Evolutionary conservation across 345 rosid species (phyloP), one percentile per base, ranked within the genome.

Genomic region (Populus tremula): DNA sequence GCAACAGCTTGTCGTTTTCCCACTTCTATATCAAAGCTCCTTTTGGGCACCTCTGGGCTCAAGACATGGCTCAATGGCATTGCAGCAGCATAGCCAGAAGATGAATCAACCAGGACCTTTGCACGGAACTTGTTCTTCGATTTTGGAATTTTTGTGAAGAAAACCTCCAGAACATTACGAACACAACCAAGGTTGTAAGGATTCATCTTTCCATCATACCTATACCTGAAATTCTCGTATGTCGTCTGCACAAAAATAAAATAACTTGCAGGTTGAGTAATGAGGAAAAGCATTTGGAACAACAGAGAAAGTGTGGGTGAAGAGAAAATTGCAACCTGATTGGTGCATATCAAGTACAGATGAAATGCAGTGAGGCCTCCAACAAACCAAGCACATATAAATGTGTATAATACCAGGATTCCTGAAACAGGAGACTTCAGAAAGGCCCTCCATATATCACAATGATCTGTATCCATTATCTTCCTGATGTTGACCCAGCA

Each of bases 361-460:
- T 96, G 98, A 83, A 96, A 96, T 39, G 90, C 72, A 9, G 93
- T 90, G 81, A 96, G 91, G 59, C 99, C 99, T 67, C 99, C 99
- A 71, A 96, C 97, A 67, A 96, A 96, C 92, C 97, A 93, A 74
- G 87, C 87, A 16, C 80, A 84, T 75, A 91, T 70, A 78, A 90
- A 93, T 0, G 96, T 91, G 76, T 93, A 96, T 7, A 90, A 23
- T 77, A 96, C 90, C 76, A 96, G 89, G 80, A 90, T 77, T 71
- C 87, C 94, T 39, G 99, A 91, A 66, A 89, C 90, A 5, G 96
- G 94, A 67, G 97, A 88, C 85, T 84, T 90, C 76, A 82, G 53
- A 56, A 92, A 81, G 50, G 98, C 96, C 43, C 77, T 90, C 94
- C 92, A 88, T 38, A 92, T 76, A 77, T 36, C 78, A 75, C 87